Evolutionary conservation across 495 filamentous ascomycete genomes (phyloP).

Genomic region (Sphaerosporella brunnea): DNA sequence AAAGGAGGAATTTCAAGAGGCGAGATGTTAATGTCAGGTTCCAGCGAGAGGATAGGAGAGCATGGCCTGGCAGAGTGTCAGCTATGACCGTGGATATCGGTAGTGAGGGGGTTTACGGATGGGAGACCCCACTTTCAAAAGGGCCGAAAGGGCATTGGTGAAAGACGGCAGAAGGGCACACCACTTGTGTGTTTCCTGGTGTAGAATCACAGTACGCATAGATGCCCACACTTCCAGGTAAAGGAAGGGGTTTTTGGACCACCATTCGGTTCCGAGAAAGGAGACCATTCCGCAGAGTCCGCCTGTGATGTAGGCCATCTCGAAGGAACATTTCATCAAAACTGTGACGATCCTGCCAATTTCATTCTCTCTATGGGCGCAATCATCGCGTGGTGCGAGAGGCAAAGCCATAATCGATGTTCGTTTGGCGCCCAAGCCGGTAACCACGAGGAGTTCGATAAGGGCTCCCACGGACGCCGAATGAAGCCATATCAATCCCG

Average conservation of each 20-base stretch:
- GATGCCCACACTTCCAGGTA: neutral
- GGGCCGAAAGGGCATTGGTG: neutral
- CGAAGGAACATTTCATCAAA: neutral
- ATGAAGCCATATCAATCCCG: neutral
- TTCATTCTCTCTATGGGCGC: neutral
- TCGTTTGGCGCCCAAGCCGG: neutral
- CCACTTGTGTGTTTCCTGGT: slow-evolving; percentile 4
- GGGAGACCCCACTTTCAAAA: neutral
- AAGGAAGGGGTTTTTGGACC: neutral
- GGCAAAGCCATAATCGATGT: neutral
- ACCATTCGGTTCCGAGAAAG: neutral
- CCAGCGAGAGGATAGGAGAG: neutral
- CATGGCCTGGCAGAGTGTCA: neutral
- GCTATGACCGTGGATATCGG: neutral
- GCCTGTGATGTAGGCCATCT: neutral
- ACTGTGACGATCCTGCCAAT: neutral
- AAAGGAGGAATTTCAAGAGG: neutral
- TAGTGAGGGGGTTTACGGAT: neutral
- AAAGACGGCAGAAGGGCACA: neutral
- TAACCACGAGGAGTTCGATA: neutral
- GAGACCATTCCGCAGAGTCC: neutral
- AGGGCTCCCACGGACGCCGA: neutral
- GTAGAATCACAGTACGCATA: neutral
- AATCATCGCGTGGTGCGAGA: neutral
- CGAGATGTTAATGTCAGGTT: neutral